These are phyloP conservation scores for Podaxis carcinomalis DNA, from an alignment of 768 basidiomycete species.

Conservation along the genomic window DNA sequence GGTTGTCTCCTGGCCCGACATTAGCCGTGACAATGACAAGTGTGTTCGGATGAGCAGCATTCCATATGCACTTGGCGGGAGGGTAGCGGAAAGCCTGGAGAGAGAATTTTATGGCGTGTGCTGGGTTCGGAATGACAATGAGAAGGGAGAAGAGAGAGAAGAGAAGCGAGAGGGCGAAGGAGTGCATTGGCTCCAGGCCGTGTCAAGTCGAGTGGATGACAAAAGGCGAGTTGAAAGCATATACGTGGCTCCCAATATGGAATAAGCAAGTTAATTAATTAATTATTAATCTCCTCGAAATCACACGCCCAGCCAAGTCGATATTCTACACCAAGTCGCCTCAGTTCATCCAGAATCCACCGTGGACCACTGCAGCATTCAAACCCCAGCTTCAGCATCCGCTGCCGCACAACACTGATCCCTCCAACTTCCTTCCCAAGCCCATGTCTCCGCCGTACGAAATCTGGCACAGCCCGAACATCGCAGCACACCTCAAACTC, in stretches of 20 bases:
- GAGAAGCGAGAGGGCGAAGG: constrained; percentile 14
- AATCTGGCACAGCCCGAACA: constrained; percentile 1
- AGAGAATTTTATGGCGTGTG: constrained; percentile 79
- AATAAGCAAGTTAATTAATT: not conserved
- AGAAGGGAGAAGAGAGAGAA: constrained; percentile 22
- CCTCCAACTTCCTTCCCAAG: constrained; percentile 8
- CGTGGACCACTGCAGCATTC: constrained; percentile 8
- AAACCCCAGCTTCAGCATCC: not conserved
- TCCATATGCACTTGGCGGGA: constrained; percentile 89
- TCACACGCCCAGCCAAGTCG: constrained; percentile 8
- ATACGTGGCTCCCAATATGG: not conserved
- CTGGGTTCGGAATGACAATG: constrained; percentile 23
- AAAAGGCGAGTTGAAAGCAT: not conserved
- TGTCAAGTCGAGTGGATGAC: not conserved
- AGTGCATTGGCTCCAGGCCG: not conserved
- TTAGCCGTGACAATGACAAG: constrained; percentile 97
- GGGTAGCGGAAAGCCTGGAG: constrained; percentile 73
- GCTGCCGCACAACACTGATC: constrained; percentile 1
- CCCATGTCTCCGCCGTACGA: not conserved
- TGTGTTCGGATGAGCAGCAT: constrained; percentile 77
- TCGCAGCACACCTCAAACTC: constrained; percentile 10
- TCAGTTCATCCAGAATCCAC: constrained; percentile 5
- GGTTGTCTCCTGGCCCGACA: constrained; percentile 67
- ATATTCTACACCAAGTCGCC: not conserved
- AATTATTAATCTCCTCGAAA: constrained; percentile 1